These are phyloP conservation scores for Thermoascus crustaceus DNA, from an alignment of 2,329 filamentous ascomycete genomes.

Conservation along the genomic window DNA sequence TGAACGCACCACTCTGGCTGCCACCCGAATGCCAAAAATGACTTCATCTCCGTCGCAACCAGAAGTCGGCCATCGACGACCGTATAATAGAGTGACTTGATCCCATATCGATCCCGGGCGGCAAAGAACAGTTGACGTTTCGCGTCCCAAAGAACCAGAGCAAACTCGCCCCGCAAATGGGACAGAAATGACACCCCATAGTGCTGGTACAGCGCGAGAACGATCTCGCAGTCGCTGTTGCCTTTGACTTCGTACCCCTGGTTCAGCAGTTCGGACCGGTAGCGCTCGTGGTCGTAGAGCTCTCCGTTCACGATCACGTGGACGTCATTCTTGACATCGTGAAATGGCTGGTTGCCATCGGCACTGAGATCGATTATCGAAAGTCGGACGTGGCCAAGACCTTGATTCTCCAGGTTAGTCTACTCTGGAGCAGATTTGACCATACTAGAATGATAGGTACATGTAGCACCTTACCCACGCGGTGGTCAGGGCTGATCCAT, in stretches of 20 bases:
- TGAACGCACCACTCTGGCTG: constrained; percentile 46
- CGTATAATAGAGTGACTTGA: constrained; percentile 51
- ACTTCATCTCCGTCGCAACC: constrained; percentile 48
- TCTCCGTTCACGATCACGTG: constrained; percentile 55
- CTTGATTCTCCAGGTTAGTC: no score
- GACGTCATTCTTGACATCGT: constrained; percentile 30
- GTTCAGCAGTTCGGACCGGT: constrained; percentile 30
- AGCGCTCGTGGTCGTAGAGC: constrained; percentile 47
- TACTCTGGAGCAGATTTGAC: no score
- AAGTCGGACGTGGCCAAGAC: constrained; percentile 44
- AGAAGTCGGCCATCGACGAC: constrained; percentile 34
- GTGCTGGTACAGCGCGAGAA: constrained; percentile 45
- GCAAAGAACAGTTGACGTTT: constrained; percentile 37
- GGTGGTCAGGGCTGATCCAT: constrained; percentile 39
- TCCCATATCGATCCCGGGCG: constrained; percentile 48
- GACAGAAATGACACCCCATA: constrained; percentile 40
- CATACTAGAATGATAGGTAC: no score
- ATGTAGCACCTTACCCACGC: constrained; percentile 37
- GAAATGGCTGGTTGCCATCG: constrained; percentile 42
- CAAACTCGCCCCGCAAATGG: constrained; percentile 48
- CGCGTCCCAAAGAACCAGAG: constrained; percentile 45
- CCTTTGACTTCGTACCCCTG: constrained; percentile 40
- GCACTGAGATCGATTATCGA: constrained; percentile 46
- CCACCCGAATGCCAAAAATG: constrained; percentile 45
- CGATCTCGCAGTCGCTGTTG: constrained; percentile 45